phyloP scores from a whole-genome alignment of 345 rosid genomes.

The Ceriops zippeliana region DNA sequence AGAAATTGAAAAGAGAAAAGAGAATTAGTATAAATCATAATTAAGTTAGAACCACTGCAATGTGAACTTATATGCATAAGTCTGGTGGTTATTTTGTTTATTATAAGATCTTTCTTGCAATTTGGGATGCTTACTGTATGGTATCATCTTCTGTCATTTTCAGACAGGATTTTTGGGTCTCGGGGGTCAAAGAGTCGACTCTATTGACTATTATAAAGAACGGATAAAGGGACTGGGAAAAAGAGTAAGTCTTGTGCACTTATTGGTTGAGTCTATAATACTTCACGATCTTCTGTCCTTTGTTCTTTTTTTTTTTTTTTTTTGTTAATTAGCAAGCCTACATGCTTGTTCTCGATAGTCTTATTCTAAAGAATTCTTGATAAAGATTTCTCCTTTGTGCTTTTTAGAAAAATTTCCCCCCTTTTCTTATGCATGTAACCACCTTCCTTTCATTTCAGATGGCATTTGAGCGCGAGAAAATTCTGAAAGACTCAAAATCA shows the following conservation, averaged over 20 bases:
- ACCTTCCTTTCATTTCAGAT: conserved; percentile 41
- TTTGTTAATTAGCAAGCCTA: background rate
- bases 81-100: background rate
- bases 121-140: conserved; percentile 12
- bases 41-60: no score
- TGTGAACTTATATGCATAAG: background rate
- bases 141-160: conserved; percentile 15
- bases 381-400: background rate
- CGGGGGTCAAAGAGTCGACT: conserved; percentile 72
- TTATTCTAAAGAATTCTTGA: background rate
- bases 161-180: conserved; percentile 90
- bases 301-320: background rate
- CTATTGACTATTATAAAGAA: conserved; percentile 74
- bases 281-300: background rate
- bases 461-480: conserved; percentile 67
- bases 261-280: conserved; percentile 6
- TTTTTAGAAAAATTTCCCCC: background rate
- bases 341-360: background rate
- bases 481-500: conserved; percentile 62
- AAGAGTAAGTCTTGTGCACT: conserved; percentile 40
- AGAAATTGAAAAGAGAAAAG: no score
- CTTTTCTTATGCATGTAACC: background rate
- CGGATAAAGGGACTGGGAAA: conserved; percentile 54
- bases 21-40: background rate
- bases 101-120: background rate